A percentile compares a stretch with the other conserved stretches of the same genome.
Conservation (phyloP, 129 eudicot genomes). For the Chrysanthemum seticuspe region DNA sequence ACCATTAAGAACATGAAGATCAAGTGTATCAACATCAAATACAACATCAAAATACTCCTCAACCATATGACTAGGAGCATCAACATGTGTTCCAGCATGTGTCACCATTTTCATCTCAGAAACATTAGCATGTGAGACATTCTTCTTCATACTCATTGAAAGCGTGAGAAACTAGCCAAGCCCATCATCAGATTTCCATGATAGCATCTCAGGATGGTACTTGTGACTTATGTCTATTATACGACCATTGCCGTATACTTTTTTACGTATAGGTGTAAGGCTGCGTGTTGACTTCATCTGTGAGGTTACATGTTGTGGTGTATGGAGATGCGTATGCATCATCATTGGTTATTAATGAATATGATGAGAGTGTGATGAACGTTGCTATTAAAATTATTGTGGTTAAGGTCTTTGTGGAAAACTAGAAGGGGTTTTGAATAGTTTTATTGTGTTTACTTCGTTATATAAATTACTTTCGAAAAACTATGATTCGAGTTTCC, state of each 20-base stretch:
- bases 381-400: neutral
- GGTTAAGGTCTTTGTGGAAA: neutral
- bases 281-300: constrained; percentile 18
- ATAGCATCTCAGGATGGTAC: constrained; percentile 42
- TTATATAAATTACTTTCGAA: too few relatives aligned
- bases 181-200: constrained; percentile 46
- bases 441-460: too few relatives aligned
- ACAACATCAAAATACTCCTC: constrained; percentile 52
- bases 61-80: constrained; percentile 51
- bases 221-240: constrained; percentile 49
- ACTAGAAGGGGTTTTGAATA: neutral
- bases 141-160: constrained; percentile 41
- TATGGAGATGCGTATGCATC: constrained; percentile 33
- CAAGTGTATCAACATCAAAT: constrained; percentile 54
- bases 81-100: constrained; percentile 55
- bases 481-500: too few relatives aligned
- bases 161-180: constrained; percentile 45
- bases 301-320: constrained; percentile 6
- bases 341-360: neutral
- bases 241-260: constrained; percentile 41
- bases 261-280: constrained; percentile 29
- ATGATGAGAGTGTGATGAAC: constrained; percentile 9
- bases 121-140: constrained; percentile 39
- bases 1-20: constrained; percentile 54
- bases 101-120: constrained; percentile 47